Conservation (phyloP, 805 yeast species). For the Candida dajiaensis region DNA sequence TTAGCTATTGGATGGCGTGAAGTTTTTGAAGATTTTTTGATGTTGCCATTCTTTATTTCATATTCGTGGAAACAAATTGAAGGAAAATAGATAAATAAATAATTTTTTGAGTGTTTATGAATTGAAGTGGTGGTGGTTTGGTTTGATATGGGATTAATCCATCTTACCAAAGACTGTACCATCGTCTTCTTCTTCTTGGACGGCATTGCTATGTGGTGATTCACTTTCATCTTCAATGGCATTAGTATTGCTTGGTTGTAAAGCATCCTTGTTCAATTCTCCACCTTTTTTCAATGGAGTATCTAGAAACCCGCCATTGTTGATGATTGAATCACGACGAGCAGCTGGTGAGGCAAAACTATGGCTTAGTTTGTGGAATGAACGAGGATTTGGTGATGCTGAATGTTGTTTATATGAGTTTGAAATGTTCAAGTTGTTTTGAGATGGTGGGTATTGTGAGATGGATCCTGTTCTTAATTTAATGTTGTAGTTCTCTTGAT, state of each 20-base stretch:
- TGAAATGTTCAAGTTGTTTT: conserved; percentile 1
- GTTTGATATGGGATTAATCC: conserved; percentile 22
- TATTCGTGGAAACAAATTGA: neutral
- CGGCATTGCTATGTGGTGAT: neutral
- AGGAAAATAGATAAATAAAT: neutral
- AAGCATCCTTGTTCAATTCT: conserved; percentile 4
- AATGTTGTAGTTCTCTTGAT: conserved; percentile 3
- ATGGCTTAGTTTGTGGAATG: conserved; percentile 1
- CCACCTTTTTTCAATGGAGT: conserved; percentile 13
- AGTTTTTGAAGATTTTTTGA: no score
- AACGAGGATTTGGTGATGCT: neutral
- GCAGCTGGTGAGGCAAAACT: conserved; percentile 4
- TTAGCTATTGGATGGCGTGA: neutral
- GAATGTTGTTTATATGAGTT: neutral
- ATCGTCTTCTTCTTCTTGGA: conserved; percentile 17
- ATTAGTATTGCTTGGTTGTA: conserved; percentile 8
- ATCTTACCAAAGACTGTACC: conserved; percentile 33
- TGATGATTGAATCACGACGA: neutral
- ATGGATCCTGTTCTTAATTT: conserved; percentile 35
- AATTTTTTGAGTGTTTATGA: neutral
- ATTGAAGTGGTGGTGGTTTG: neutral
- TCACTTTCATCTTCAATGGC: conserved; percentile 8
- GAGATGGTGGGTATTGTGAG: conserved; percentile 41
- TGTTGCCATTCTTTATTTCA: neutral
- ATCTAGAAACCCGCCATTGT: conserved; percentile 31